Conservation (phyloP, 2,329 filamentous ascomycete species). For the Penicillium rolfsii region DNA sequence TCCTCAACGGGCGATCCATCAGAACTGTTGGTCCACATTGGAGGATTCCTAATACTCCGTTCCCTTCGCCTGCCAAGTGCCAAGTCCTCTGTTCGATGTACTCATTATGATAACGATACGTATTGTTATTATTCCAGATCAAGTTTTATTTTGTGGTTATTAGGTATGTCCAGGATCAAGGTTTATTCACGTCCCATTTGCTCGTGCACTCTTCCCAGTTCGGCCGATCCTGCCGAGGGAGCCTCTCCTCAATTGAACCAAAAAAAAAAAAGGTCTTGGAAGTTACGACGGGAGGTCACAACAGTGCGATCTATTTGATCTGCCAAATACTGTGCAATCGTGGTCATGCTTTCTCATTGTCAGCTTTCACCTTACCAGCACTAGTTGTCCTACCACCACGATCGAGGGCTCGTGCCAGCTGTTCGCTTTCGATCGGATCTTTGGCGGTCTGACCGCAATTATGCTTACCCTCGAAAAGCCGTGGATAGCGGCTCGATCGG, state of each 20-base stretch:
- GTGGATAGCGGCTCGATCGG: conserved; percentile 12
- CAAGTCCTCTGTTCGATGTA: too few relatives aligned
- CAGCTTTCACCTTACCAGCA: background rate
- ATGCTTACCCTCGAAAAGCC: conserved; percentile 14
- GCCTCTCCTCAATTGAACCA: background rate
- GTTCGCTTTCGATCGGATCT: background rate
- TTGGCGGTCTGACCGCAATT: conserved; percentile 15
- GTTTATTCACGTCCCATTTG: conserved; percentile 1
- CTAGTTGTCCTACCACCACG: background rate
- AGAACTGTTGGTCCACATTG: background rate
- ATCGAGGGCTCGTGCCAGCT: conserved; percentile 11
- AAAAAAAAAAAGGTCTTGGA: too few relatives aligned
- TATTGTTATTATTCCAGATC: background rate
- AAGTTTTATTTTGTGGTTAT: background rate
- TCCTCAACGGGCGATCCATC: conserved; percentile 3
- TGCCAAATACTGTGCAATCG: background rate
- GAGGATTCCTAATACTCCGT: background rate
- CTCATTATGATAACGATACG: background rate
- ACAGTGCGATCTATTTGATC: too few relatives aligned
- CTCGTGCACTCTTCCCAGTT: background rate
- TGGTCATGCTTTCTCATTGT: background rate
- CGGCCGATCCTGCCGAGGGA: conserved; percentile 11
- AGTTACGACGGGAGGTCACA: background rate
- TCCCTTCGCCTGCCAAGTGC: background rate
- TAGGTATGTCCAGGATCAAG: background rate